Percentiles rank a stretch among this genome's conserved stretches.
These are phyloP conservation scores for Lycium barbarum DNA, from an alignment of 257 asterid genomes.

Conservation along the genomic window DNA sequence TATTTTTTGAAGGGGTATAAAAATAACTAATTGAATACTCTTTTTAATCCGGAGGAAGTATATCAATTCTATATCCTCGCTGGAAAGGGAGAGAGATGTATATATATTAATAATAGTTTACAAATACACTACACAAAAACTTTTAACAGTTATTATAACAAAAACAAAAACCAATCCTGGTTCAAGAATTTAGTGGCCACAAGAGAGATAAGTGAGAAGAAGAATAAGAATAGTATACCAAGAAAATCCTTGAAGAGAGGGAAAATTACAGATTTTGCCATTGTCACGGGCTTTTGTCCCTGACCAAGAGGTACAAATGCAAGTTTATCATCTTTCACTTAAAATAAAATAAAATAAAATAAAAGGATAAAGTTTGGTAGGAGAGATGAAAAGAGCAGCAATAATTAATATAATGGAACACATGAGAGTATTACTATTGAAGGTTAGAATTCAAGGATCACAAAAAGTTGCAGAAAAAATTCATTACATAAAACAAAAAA, in stretches of 20 bases:
- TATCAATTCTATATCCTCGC: not conserved
- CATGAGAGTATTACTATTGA: slow-evolving; percentile 24
- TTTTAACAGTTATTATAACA: not conserved
- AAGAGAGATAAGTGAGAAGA: slow-evolving; percentile 33
- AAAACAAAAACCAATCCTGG: not conserved
- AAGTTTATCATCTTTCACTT: slow-evolving; percentile 27
- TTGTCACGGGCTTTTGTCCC: slow-evolving; percentile 71
- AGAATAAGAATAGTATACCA: not conserved
- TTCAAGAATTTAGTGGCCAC: slow-evolving; percentile 13
- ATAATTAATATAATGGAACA: slow-evolving; percentile 13
- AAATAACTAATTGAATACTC: no score
- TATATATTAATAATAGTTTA: not conserved
- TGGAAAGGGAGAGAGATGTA: not conserved
- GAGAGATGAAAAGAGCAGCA: not conserved
- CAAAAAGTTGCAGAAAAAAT: slow-evolving; percentile 39
- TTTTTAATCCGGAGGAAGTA: not conserved
- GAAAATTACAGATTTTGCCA: slow-evolving; percentile 46
- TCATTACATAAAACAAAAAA: slow-evolving; percentile 41
- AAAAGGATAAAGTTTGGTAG: not conserved
- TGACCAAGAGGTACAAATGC: slow-evolving; percentile 45
- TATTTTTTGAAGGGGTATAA: no score
- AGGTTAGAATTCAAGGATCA: slow-evolving; percentile 27
- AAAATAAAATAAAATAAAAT: not conserved
- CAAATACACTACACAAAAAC: not conserved
- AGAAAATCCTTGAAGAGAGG: not conserved